These are phyloP conservation scores for Axilococcus clingmanii DNA, from an alignment of 139 green algal genomes.

Conservation along the genomic window DNA sequence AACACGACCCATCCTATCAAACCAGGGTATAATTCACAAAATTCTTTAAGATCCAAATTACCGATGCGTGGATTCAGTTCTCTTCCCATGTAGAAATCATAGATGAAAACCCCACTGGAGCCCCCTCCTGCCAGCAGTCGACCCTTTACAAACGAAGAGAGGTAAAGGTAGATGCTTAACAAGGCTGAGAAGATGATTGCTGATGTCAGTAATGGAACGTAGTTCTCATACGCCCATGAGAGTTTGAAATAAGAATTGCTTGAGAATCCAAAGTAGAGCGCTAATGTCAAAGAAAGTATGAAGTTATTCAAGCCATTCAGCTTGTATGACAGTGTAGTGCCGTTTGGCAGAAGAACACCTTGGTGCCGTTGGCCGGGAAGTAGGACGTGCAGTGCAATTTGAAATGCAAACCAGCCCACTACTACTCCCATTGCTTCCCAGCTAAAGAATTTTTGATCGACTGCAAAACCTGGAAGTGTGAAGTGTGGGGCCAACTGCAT, in stretches of 20 bases:
- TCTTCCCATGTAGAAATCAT: slow-evolving; percentile 89
- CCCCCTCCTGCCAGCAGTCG: slow-evolving; percentile 33
- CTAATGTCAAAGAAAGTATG: slow-evolving; percentile 25
- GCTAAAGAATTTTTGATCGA: slow-evolving; percentile 35
- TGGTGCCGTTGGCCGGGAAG: slow-evolving; percentile 54
- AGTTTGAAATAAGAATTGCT: slow-evolving; percentile 24
- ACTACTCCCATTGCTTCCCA: slow-evolving; percentile 39
- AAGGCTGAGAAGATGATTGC: slow-evolving; percentile 39
- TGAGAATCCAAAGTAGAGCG: slow-evolving; percentile 56
- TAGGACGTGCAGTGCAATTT: slow-evolving; percentile 62
- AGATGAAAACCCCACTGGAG: slow-evolving; percentile 43
- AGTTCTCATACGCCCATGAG: slow-evolving; percentile 67
- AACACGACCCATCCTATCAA: slow-evolving; percentile 46
- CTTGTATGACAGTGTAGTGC: slow-evolving; percentile 65
- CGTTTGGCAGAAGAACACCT: slow-evolving; percentile 50
- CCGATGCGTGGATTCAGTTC: slow-evolving; percentile 76
- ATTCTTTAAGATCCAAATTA: slow-evolving; percentile 88
- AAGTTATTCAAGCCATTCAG: slow-evolving; percentile 68
- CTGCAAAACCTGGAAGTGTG: slow-evolving; percentile 12
- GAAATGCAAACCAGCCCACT: slow-evolving; percentile 47
- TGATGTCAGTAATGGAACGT: slow-evolving; percentile 63
- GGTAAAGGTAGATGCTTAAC: slow-evolving; percentile 57
- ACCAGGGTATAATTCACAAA: slow-evolving; percentile 84
- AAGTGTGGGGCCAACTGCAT: slow-evolving; percentile 6
- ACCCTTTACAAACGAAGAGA: slow-evolving; percentile 26